Base-by-base conservation (phyloP, 805 yeast genomes). In the Lachancea kluyveri region DNA sequence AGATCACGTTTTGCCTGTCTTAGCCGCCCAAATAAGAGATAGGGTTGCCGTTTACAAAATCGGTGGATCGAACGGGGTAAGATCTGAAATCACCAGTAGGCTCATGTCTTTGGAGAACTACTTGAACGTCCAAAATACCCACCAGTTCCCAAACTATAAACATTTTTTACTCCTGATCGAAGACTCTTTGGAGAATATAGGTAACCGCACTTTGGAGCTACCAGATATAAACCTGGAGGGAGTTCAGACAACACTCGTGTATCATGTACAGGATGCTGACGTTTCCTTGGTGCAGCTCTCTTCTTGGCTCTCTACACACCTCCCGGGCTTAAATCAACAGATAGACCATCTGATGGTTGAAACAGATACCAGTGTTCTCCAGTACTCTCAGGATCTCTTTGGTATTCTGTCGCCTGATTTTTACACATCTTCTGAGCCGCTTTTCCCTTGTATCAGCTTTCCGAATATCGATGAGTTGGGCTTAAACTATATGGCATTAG, bases 361-460 rank as follows among this genome's bases (percentile, higher is more conserved):
- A 5, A 26, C 15, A 9, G 6, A 11, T 13, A 21, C 18, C 10
- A 8, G 14, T 5, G n/a, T 3, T 14, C 11, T 11, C 4, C 19
- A 24, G 19, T 11, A 9, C 6, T 18, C 19, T 11, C 10, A 15
- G 6, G 8, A 8, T 6, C 7, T 8, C 10, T 28, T 24, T 15
- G 34, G 34, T 4, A 30, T 24, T 15, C 13, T 30, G 24, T 24
- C 25, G 8, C 28, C 15, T 5, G 3, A 8, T 12, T 18, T 24
- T 15, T 30, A 30, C 21, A 12, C 18, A 18, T 18, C 9, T n/a
- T 15, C 13, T 9, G 22, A 3, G 3, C 28, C 28, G 5, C 5
- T 24, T 8, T 30, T 24, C 13, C 11, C 19, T 13, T 15, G 20
- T 6, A 15, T 30, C 24, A 30, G 28, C 13, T 30, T 21, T 13